Percentiles rank a stretch among this genome's conserved stretches.
These are phyloP conservation scores for Citrus cavaleriei DNA, from an alignment of 345 rosid genomes.

Conservation along the genomic window DNA sequence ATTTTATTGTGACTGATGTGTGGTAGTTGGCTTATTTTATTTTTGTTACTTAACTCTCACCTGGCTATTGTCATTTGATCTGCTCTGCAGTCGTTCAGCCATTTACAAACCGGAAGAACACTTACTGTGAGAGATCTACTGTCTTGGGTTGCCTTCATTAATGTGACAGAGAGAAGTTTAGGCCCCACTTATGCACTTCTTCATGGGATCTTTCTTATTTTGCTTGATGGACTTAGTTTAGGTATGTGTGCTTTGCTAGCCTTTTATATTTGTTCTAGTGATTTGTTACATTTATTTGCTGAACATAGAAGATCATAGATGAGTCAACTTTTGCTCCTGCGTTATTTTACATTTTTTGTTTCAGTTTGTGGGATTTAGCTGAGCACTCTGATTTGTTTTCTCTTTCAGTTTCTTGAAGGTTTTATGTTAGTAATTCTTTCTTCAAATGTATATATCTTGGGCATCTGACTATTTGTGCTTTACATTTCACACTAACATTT, in stretches of 20 bases:
- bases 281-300: neutral
- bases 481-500: neutral
- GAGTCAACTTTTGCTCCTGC: neutral
- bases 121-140: conserved; percentile 94
- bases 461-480: neutral
- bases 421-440: neutral
- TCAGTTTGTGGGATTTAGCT: neutral
- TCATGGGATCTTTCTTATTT: conserved; percentile 88
- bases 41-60: conserved; percentile 7
- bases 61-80: conserved; percentile 15
- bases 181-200: conserved; percentile 59
- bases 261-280: neutral
- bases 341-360: neutral
- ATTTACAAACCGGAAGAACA: conserved; percentile 63
- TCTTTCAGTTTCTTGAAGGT: neutral
- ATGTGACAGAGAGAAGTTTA: conserved; percentile 46
- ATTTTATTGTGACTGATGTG: neutral
- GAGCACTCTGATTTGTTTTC: neutral
- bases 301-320: neutral
- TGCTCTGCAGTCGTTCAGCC: conserved; percentile 73
- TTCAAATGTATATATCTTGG: neutral
- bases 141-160: conserved; percentile 79
- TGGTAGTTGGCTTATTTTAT: neutral
- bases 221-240: conserved; percentile 88
- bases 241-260: conserved; percentile 37